A percentile compares a stretch with the other conserved stretches of the same genome.
These are phyloP conservation scores for Dacryopinax spathularia DNA, from an alignment of 768 basidiomycete species.

Conservation along the genomic window DNA sequence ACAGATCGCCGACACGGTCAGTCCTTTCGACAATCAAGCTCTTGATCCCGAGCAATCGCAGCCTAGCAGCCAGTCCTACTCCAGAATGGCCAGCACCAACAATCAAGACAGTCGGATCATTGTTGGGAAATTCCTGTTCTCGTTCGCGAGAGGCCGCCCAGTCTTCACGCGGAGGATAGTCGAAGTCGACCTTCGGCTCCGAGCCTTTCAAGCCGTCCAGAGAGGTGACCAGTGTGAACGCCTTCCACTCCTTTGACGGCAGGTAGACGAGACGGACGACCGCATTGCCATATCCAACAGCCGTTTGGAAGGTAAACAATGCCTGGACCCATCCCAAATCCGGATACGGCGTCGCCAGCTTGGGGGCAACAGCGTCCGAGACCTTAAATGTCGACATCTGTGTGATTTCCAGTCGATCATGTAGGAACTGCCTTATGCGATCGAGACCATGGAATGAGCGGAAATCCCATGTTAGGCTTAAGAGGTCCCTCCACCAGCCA, in stretches of 20 bases:
- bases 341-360: slow-evolving; percentile 11
- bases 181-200: slow-evolving; percentile 14
- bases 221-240: slow-evolving; percentile 25
- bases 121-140: slow-evolving; percentile 15
- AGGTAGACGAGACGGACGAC: slow-evolving; percentile 24
- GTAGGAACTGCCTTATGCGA: slow-evolving; percentile 26
- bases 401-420: slow-evolving; percentile 11
- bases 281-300: slow-evolving; percentile 23
- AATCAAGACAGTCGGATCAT: slow-evolving; percentile 29
- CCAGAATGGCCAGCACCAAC: slow-evolving; percentile 36
- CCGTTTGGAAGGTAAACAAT: slow-evolving; percentile 29
- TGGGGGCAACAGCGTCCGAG: slow-evolving; percentile 16
- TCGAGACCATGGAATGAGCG: slow-evolving; percentile 26
- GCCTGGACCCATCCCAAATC: slow-evolving; percentile 21
- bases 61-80: slow-evolving; percentile 31
- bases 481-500: slow-evolving; percentile 32
- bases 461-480: slow-evolving; percentile 33
- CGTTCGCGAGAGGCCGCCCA: neutral
- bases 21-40: slow-evolving; percentile 28
- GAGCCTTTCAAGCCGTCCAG: slow-evolving; percentile 26
- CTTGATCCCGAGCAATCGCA: slow-evolving; percentile 30
- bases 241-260: slow-evolving; percentile 23
- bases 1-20: slow-evolving; percentile 29
- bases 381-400: slow-evolving; percentile 21
- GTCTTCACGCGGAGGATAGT: neutral